Conservation (phyloP, 768 basidiomycete genomes). For the Astraeus odoratus region DNA sequence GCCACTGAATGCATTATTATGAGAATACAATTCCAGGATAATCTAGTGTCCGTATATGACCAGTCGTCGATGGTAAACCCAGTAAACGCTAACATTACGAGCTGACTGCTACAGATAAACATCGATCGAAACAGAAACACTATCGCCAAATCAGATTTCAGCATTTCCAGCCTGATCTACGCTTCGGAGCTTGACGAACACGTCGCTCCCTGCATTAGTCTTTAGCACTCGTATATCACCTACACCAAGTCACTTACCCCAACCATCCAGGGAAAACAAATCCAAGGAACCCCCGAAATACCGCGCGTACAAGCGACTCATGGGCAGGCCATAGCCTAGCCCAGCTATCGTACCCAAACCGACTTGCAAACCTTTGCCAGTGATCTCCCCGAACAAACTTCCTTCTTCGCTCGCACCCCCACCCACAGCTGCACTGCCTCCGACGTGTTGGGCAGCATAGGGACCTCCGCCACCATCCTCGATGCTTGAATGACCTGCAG, state of each 20-base stretch:
- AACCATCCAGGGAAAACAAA: constrained; percentile 74
- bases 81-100: neutral
- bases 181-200: constrained; percentile 47
- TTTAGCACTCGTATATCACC: too few relatives aligned
- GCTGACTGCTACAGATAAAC: neutral
- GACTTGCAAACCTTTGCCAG: constrained; percentile 67
- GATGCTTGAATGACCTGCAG: constrained; percentile 51
- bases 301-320: constrained; percentile 70
- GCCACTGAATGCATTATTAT: too few relatives aligned
- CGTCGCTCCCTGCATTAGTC: constrained; percentile 44
- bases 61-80: too few relatives aligned
- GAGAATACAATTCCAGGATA: too few relatives aligned
- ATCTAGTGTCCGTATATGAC: too few relatives aligned
- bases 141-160: constrained; percentile 30
- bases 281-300: constrained; percentile 88
- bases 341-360: constrained; percentile 89
- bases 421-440: constrained; percentile 59
- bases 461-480: constrained; percentile 53
- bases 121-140: neutral
- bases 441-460: constrained; percentile 73
- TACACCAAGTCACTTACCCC: constrained; percentile 45
- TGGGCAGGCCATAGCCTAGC: constrained; percentile 79
- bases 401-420: constrained; percentile 34
- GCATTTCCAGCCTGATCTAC: constrained; percentile 47
- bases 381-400: constrained; percentile 71